These are phyloP conservation scores for Acer saccharum DNA, from an alignment of 345 rosid species.

Conservation along the genomic window DNA sequence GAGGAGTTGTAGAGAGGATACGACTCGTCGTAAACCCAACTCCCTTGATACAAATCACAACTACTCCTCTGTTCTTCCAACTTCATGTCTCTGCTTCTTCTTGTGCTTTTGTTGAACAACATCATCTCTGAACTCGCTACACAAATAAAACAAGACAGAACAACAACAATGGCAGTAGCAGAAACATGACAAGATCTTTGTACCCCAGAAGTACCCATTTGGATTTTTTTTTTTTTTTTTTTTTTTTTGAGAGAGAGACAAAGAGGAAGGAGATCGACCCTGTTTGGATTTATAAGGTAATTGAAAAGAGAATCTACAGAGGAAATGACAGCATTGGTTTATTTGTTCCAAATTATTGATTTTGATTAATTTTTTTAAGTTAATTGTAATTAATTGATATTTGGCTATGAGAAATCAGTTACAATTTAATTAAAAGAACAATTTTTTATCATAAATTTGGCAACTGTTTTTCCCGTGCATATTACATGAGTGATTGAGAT, in stretches of 20 bases:
- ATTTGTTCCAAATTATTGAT: neutral
- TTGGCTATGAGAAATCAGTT: too few relatives aligned
- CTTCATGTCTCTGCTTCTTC: neutral
- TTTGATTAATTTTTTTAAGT: too few relatives aligned
- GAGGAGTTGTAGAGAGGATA: constrained; percentile 76
- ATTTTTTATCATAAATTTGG: neutral
- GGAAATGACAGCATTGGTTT: neutral
- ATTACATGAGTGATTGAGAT: neutral
- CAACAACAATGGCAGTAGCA: neutral
- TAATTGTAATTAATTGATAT: too few relatives aligned
- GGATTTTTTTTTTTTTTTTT: neutral
- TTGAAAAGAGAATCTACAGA: neutral
- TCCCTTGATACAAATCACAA: constrained; percentile 69
- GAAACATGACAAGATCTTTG: neutral
- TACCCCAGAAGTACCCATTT: constrained; percentile 20
- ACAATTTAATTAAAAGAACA: too few relatives aligned
- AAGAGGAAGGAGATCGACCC: neutral
- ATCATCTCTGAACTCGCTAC: neutral
- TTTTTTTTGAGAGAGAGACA: neutral
- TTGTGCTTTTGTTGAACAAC: neutral
- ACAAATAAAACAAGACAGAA: constrained; percentile 9
- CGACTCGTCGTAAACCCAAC: constrained; percentile 66
- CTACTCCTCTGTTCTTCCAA: neutral
- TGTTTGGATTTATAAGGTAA: neutral
- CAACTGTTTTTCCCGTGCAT: neutral